Evolutionary conservation across 2,329 filamentous ascomycete genomes (phyloP).

Genomic region (Alternaria arbusti): DNA sequence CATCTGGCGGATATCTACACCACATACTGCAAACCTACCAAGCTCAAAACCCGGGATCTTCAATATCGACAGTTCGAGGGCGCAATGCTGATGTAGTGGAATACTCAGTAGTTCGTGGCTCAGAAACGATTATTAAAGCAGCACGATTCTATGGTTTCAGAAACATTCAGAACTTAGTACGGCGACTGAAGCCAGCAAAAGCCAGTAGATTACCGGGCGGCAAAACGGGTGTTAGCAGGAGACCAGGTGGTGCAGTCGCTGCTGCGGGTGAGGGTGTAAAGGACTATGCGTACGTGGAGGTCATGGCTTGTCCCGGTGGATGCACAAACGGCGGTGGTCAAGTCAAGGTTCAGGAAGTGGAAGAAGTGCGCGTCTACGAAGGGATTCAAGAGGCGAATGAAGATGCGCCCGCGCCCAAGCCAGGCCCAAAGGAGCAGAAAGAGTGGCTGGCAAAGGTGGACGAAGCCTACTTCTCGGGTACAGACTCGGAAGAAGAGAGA

Average conservation of each 20-base stretch:
- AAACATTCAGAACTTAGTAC: slow-evolving; percentile 97
- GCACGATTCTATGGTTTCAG: slow-evolving; percentile 96
- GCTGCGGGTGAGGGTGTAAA: slow-evolving; percentile 63
- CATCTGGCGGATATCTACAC: slow-evolving; percentile 87
- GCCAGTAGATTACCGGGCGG: slow-evolving; percentile 61
- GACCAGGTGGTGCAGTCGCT: slow-evolving; percentile 73
- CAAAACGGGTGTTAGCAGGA: slow-evolving; percentile 52
- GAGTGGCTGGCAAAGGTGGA: slow-evolving; percentile 60
- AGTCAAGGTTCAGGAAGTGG: slow-evolving; percentile 84
- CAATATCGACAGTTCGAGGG: slow-evolving; percentile 74
- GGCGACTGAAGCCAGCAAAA: slow-evolving; percentile 83
- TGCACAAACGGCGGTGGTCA: slow-evolving; percentile 98
- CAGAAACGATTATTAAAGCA: slow-evolving; percentile 44
- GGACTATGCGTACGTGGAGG: slow-evolving; percentile 94
- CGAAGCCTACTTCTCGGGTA: slow-evolving; percentile 86
- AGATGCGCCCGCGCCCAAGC: slow-evolving; percentile 55
- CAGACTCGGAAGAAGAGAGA: slow-evolving; percentile 50
- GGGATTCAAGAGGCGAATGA: slow-evolving; percentile 32
- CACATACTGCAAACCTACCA: slow-evolving; percentile 81
- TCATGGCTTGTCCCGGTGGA: slow-evolving; percentile 98
- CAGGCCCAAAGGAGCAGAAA: slow-evolving; percentile 80
- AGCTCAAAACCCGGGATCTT: slow-evolving; percentile 72
- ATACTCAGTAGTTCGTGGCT: slow-evolving; percentile 69
- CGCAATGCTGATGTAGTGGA: slow-evolving; percentile 92
- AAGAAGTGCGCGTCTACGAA: slow-evolving; percentile 46